phyloP scores from a whole-genome alignment of 306 rosid species.

The Fragaria nilgerrensis region DNA sequence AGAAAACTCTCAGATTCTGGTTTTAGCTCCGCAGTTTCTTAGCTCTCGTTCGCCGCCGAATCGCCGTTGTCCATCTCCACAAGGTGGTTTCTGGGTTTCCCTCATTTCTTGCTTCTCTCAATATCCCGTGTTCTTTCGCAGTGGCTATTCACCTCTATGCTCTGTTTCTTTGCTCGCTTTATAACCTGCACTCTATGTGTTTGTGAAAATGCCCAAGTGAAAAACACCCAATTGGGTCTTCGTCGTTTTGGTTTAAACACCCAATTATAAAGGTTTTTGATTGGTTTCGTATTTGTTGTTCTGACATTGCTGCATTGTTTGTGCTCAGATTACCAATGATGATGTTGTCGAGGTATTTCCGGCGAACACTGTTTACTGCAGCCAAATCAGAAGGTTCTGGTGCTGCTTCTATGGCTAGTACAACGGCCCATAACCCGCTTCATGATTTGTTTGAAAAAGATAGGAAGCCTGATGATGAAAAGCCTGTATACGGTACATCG shows the following conservation, averaged over 20 bases:
- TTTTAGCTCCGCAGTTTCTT: too few relatives aligned
- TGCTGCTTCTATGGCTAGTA: slow-evolving; percentile 41
- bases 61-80: too few relatives aligned
- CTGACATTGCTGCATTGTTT: background rate
- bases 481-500: slow-evolving; percentile 74
- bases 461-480: slow-evolving; percentile 59
- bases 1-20: background rate
- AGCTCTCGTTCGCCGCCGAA: too few relatives aligned
- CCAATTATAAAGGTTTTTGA: background rate
- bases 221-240: background rate
- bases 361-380: slow-evolving; percentile 60
- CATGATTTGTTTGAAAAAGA: slow-evolving; percentile 75
- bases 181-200: background rate
- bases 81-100: too few relatives aligned
- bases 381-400: slow-evolving; percentile 59
- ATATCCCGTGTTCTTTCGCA: background rate
- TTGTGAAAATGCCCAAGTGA: slow-evolving; percentile 14
- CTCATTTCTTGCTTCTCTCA: background rate
- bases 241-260: background rate
- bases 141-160: background rate
- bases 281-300: background rate
- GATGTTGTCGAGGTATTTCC: slow-evolving; percentile 59
- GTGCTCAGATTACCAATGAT: slow-evolving; percentile 29
- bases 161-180: background rate
- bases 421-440: slow-evolving; percentile 57